These are phyloP conservation scores for Phanerodontia chrysosporium DNA, from an alignment of 768 basidiomycete species.

Conservation along the genomic window DNA sequence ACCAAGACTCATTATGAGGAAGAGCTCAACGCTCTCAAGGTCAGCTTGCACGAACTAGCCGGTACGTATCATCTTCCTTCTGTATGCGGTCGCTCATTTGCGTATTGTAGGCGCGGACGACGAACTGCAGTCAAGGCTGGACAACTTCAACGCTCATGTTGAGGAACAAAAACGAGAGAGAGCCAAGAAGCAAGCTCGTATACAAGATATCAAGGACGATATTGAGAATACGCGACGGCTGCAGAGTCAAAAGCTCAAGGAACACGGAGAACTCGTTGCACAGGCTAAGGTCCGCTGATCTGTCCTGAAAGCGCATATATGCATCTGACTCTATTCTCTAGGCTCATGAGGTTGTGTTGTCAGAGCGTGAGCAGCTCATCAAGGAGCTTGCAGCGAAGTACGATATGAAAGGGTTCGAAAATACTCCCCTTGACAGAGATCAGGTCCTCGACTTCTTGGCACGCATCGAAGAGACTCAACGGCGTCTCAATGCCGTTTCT, in stretches of 20 bases:
- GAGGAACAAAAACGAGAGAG: conserved; percentile 45
- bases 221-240: conserved; percentile 41
- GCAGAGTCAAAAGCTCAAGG: conserved; percentile 53
- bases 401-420: conserved; percentile 70
- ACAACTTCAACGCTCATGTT: conserved; percentile 59
- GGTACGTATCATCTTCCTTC: conserved; percentile 4
- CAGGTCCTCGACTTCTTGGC: conserved; percentile 72
- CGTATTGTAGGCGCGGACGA: conserved; percentile 59
- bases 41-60: conserved; percentile 52
- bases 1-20: conserved; percentile 56
- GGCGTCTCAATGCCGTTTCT: conserved; percentile 56
- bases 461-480: conserved; percentile 57
- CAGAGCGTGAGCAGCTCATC: conserved; percentile 70
- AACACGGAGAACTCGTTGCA: conserved; percentile 66
- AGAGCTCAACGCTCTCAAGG: conserved; percentile 58
- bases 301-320: not conserved
- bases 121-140: conserved; percentile 54
- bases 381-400: conserved; percentile 63
- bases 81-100: not conserved
- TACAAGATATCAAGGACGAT: conserved; percentile 62
- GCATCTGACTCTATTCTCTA: conserved; percentile 25
- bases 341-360: conserved; percentile 70
- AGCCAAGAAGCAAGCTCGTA: conserved; percentile 42
- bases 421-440: conserved; percentile 63
- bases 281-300: conserved; percentile 60